Evolutionary conservation across 495 filamentous ascomycete species (phyloP), one percentile per base, ranked within the genome.

Genomic region (Acidomyces sp.): DNA sequence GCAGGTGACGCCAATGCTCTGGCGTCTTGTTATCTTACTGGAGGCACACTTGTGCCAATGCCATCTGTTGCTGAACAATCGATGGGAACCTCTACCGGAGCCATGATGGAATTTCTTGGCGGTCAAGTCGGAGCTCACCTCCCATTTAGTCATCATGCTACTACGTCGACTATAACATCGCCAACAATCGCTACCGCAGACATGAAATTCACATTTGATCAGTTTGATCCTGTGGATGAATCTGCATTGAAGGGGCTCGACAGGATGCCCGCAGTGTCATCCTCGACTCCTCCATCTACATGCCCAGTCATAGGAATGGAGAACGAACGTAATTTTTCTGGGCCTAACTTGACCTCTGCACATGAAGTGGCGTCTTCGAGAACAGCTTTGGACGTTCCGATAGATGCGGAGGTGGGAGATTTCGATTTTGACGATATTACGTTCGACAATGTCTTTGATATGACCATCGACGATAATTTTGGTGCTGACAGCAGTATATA

Each of bases 21-120:
- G n/a, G n/a, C n/a, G n/a, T n/a, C n/a, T n/a, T n/a, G n/a, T n/a
- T n/a, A n/a, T n/a, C n/a, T n/a, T n/a, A n/a, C n/a, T n/a, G n/a
- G n/a, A n/a, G n/a, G n/a, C n/a, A n/a, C n/a, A n/a, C n/a, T n/a
- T n/a, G n/a, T n/a, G n/a, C n/a, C n/a, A n/a, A n/a, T n/a, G n/a
- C n/a, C n/a, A n/a, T n/a, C n/a, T n/a, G n/a, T n/a, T n/a, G n/a
- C 10, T 17, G 7, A 18, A 6, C 17, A 11, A 11, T 19, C 4
- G 24, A n/a, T 18, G n/a, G 25, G 10, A 3, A 44, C 41, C 7
- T 18, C 39, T 6, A 49, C 46, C 2, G 46, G 41, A 12, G 46
- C 46, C 9, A 39, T 49, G 41, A 44, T 49, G 41, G 46, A 49
- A 19, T 49, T 49, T 16, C 34, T 49, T 2, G 46, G 41, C 7